Conservation (phyloP, 805 yeast species). For the Phaffomyces antillensis region DNA sequence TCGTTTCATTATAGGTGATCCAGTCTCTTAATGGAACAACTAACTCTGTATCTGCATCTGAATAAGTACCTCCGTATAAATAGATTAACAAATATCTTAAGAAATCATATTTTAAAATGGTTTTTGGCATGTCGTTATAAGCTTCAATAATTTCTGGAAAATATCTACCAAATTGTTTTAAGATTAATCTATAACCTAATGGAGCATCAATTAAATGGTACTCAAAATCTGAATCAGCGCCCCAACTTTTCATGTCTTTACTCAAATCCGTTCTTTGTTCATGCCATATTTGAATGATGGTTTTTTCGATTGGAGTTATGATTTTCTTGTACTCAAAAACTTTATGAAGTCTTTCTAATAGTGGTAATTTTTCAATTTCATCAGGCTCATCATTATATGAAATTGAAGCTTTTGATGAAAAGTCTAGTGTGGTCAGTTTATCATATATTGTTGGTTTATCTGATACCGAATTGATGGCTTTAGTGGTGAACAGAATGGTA, state of each 20-base stretch:
- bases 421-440: no score
- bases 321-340: slow-evolving; percentile 9
- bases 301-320: slow-evolving; percentile 20
- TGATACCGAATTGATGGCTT: no score
- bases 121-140: slow-evolving; percentile 43
- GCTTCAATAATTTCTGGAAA: slow-evolving; percentile 48
- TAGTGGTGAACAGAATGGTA: no score
- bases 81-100: slow-evolving; percentile 45
- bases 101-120: slow-evolving; percentile 47
- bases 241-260: slow-evolving; percentile 7
- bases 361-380: slow-evolving; percentile 6
- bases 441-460: no score
- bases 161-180: slow-evolving; percentile 27
- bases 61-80: slow-evolving; percentile 53
- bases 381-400: background rate
- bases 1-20: slow-evolving; percentile 34
- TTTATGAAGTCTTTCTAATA: slow-evolving; percentile 8
- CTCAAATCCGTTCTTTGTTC: background rate
- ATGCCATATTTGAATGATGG: slow-evolving; percentile 23
- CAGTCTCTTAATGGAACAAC: slow-evolving; percentile 50
- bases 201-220: slow-evolving; percentile 13
- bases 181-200: slow-evolving; percentile 22
- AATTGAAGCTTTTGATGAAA: no score
- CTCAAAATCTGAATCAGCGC: slow-evolving; percentile 8
- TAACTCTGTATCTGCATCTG: slow-evolving; percentile 49